Base-by-base conservation (phyloP, 495 filamentous ascomycete genomes). In the Cercophora sp. region DNA sequence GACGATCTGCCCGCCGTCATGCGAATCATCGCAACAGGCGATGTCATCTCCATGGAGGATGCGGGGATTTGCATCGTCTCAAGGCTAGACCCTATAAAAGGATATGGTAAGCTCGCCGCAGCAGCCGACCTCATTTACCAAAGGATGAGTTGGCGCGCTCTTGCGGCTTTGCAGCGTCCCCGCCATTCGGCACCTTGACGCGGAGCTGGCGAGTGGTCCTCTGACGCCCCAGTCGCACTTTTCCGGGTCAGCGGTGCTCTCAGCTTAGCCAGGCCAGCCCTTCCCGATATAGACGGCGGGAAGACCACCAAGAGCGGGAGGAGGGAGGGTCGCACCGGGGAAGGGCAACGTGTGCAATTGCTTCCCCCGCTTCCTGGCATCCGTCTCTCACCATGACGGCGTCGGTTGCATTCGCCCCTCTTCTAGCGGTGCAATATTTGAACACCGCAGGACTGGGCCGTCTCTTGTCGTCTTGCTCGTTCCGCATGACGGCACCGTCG, bases 281-380 rank as follows among this genome's bases (percentile, higher is more conserved):
- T 41, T 51, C 48, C 48, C 36, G 24, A 51, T 51, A 41, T 51
- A 51, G 48, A 27, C n/a, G 48, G 36, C 23, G 26, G 44, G 15
- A 47, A 16, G n/a, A n/a, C n/a, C n/a, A n/a, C n/a, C n/a, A n/a
- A n/a, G n/a, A n/a, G n/a, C n/a, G n/a, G n/a, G n/a, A n/a, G n/a
- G n/a, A n/a, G n/a, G 16, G 27, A 18, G 44, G 16, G 23, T 40
- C 20, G 35, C 35, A 41, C 48, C 48, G 48, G 48, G 34, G 35
- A 51, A 51, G 48, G 36, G 35, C 44, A 11, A 36, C 45, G 16
- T 8, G 5, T 20, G 27, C 16, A 24, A 34, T 48, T 16, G 22
- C 24, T 42, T 27, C 24, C 23, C 22, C 35, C 36, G 48, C 25
- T 19, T 39, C 24, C 35, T 15, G 9, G 18, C 32, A 16, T 51